A percentile compares a stretch with the other conserved stretches of the same genome.
These are phyloP conservation scores for Paraglomus brasilianum DNA, from an alignment of 192 early-diverging fungal species.

Conservation along the genomic window DNA sequence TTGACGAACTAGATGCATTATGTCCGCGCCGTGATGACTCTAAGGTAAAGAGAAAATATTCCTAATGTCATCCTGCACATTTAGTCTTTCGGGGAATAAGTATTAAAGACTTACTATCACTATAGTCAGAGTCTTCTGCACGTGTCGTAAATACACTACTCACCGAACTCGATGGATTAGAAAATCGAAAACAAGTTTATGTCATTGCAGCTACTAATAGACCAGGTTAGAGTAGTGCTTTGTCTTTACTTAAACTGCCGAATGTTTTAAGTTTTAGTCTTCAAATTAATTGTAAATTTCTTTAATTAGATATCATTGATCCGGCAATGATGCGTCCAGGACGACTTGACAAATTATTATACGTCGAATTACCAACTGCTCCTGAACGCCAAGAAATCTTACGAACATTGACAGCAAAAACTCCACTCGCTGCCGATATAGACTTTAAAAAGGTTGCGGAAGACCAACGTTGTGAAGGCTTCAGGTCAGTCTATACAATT, in stretches of 20 bases:
- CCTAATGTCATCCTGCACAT: constrained; percentile 6
- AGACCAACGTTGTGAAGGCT: constrained; percentile 66
- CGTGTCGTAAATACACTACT: constrained; percentile 96
- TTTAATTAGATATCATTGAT: constrained; percentile 81
- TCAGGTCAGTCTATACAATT: constrained; percentile 36
- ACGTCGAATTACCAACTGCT: constrained; percentile 87
- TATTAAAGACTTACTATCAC: neutral
- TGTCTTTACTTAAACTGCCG: neutral
- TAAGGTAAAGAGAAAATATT: constrained; percentile 53
- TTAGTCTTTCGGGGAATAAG: neutral
- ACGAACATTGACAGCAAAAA: constrained; percentile 71
- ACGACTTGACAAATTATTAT: constrained; percentile 95
- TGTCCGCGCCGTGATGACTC: constrained; percentile 87
- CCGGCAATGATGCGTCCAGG: constrained; percentile 98
- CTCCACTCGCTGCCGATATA: constrained; percentile 67
- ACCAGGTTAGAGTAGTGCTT: constrained; percentile 49
- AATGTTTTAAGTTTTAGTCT: neutral
- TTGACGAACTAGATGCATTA: constrained; percentile 96
- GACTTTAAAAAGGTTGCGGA: constrained; percentile 57
- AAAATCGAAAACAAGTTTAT: constrained; percentile 84
- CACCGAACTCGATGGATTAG: constrained; percentile 96
- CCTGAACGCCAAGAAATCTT: constrained; percentile 84
- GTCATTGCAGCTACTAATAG: constrained; percentile 98
- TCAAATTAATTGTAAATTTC: neutral
- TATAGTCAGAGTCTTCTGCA: constrained; percentile 82